phyloP scores from a whole-genome alignment of 331 rosid genomes.

The Pyrus hybrid region DNA sequence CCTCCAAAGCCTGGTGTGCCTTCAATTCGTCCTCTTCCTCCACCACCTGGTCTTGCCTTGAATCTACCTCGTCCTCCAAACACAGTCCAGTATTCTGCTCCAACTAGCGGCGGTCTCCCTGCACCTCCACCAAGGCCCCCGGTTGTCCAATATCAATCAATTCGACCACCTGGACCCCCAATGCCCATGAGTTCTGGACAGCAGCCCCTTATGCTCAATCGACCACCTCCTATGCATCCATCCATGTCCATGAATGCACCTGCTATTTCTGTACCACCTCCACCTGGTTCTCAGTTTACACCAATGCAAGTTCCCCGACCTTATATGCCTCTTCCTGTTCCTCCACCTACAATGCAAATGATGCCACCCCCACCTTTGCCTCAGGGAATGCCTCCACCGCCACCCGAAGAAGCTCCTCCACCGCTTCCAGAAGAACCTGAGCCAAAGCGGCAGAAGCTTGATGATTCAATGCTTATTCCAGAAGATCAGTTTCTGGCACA shows the following conservation, averaged over 20 bases:
- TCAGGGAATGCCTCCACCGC: conserved; percentile 75
- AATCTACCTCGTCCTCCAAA: conserved; percentile 76
- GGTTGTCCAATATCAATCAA: conserved; percentile 40
- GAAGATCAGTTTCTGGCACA: conserved; percentile 90
- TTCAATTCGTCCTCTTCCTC: conserved; percentile 82
- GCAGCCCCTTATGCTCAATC: conserved; percentile 47
- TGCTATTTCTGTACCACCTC: conserved; percentile 65
- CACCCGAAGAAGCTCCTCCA: conserved; percentile 93
- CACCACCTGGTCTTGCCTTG: conserved; percentile 81
- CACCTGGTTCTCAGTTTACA: conserved; percentile 83
- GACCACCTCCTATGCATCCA: conserved; percentile 56
- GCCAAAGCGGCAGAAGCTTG: conserved; percentile 86
- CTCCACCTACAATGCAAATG: conserved; percentile 59
- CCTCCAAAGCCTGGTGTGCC: conserved; percentile 90
- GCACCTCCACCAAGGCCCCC: conserved; percentile 62
- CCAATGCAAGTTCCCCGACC: conserved; percentile 51
- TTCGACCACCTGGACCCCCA: conserved; percentile 59
- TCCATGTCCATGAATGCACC: conserved; percentile 48
- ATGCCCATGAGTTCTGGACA: conserved; percentile 60
- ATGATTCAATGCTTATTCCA: conserved; percentile 69
- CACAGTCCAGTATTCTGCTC: conserved; percentile 50
- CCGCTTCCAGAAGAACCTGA: conserved; percentile 96
- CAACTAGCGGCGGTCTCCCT: conserved; percentile 45
- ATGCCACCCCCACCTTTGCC: conserved; percentile 85
- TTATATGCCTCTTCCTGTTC: conserved; percentile 40